Evolutionary conservation across 2,329 filamentous ascomycete genomes (phyloP).

Genomic region (Pezicula carpinea): DNA sequence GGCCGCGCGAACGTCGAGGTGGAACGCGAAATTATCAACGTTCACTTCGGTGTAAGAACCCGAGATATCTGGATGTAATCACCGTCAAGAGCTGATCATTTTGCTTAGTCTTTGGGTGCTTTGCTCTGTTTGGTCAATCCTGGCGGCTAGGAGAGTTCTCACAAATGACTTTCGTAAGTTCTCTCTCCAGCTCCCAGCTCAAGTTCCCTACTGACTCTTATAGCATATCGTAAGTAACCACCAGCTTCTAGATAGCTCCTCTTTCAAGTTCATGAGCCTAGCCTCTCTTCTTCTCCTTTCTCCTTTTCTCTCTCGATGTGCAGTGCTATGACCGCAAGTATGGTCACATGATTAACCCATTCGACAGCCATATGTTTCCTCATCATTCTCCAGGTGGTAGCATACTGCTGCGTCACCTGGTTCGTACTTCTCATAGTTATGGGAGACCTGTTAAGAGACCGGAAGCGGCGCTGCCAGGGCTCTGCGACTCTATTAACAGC

Average conservation of each 20-base stretch:
- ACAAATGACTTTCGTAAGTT: slow-evolving; percentile 22
- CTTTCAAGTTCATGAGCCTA: too few relatives aligned
- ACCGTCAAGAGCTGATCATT: not conserved
- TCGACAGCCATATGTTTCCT: slow-evolving; percentile 21
- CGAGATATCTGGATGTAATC: not conserved
- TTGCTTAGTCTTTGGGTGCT: slow-evolving; percentile 13
- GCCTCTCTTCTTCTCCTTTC: too few relatives aligned
- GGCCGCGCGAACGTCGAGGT: not conserved
- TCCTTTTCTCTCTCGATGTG: too few relatives aligned
- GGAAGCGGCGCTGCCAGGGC: slow-evolving; percentile 5
- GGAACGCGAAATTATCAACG: not conserved
- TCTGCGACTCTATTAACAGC: slow-evolving; percentile 11
- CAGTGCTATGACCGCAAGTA: too few relatives aligned
- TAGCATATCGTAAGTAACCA: slow-evolving; percentile 19
- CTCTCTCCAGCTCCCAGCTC: not conserved
- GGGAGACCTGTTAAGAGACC: slow-evolving; percentile 7
- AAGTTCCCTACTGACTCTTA: not conserved
- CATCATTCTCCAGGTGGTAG: slow-evolving; percentile 18
- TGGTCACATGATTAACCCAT: not conserved
- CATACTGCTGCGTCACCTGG: slow-evolving; percentile 15
- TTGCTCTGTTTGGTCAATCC: slow-evolving; percentile 13
- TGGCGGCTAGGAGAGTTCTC: slow-evolving; percentile 19
- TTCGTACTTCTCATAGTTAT: slow-evolving; percentile 11
- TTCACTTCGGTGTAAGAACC: not conserved
- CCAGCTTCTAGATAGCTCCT: not conserved